Conservation (phyloP, 208 protist genomes). For the Crithidia bombi region DNA sequence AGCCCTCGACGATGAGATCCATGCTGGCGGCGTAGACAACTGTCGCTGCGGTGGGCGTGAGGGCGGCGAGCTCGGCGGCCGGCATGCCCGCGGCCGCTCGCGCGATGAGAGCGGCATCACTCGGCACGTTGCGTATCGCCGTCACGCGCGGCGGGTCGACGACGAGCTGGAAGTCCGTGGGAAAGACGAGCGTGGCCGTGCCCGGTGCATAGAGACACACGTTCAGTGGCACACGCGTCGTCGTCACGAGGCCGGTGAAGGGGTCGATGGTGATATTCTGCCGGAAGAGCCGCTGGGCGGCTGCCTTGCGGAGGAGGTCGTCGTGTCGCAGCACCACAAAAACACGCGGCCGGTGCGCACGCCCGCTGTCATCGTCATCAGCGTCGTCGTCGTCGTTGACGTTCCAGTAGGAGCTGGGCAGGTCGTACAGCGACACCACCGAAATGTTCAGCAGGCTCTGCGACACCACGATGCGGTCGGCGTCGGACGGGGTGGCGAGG, state of each 20-base stretch:
- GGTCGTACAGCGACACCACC: conserved; percentile 59
- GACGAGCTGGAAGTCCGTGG: conserved; percentile 55
- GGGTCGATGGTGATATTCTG: conserved; percentile 10
- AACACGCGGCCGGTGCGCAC: conserved; percentile 25
- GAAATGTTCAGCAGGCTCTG: conserved; percentile 67
- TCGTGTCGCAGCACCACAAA: conserved; percentile 48
- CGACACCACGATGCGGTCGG: conserved; percentile 25
- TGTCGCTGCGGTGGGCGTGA: conserved; percentile 20
- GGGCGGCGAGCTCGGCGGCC: background rate
- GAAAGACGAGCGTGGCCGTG: conserved; percentile 52
- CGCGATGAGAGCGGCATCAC: conserved; percentile 31
- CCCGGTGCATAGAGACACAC: conserved; percentile 73
- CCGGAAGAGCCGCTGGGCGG: conserved; percentile 52
- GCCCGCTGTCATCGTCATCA: background rate
- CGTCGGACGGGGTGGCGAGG: background rate
- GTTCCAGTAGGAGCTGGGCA: conserved; percentile 55
- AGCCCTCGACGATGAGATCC: conserved; percentile 72
- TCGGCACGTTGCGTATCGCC: conserved; percentile 44
- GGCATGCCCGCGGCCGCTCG: conserved; percentile 20
- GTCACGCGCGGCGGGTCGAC: conserved; percentile 52
- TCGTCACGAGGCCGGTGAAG: conserved; percentile 7
- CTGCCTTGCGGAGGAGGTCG: conserved; percentile 31
- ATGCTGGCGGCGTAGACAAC: conserved; percentile 67
- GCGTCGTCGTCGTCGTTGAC: background rate
- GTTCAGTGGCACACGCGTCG: conserved; percentile 49